phyloP scores from a whole-genome alignment of 2,329 filamentous ascomycete genomes.

The Neofusicoccum cordaticola region DNA sequence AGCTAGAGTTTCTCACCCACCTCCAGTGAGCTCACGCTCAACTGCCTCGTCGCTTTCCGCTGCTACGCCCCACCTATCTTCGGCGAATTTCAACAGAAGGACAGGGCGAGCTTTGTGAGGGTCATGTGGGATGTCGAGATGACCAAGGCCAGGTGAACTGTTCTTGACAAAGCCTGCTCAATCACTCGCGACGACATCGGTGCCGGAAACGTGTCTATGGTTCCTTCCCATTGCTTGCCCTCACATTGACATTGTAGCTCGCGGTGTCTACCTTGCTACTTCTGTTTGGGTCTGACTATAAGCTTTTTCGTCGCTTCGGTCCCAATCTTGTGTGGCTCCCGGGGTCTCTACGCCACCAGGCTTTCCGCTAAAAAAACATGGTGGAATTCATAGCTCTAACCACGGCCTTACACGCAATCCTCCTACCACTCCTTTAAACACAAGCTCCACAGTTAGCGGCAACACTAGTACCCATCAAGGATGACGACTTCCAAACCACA shows the following conservation, averaged over 20 bases:
- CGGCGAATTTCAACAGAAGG: not conserved
- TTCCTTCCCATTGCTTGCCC: not conserved
- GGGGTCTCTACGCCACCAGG: too few relatives aligned
- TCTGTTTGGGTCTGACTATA: too few relatives aligned
- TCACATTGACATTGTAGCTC: too few relatives aligned
- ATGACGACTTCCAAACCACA: too few relatives aligned
- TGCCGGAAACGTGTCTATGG: not conserved
- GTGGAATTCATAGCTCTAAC: too few relatives aligned
- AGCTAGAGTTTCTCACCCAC: not conserved
- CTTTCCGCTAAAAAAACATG: too few relatives aligned
- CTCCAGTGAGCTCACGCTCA: not conserved
- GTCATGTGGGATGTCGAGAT: not conserved
- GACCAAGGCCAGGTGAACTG: not conserved
- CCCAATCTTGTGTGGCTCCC: too few relatives aligned
- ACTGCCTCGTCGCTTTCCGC: not conserved
- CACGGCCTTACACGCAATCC: too few relatives aligned
- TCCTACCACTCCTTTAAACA: too few relatives aligned
- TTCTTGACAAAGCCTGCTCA: not conserved
- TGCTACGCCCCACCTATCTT: not conserved
- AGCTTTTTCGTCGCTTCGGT: not conserved
- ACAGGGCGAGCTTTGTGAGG: not conserved
- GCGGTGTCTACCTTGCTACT: constrained; percentile 64
- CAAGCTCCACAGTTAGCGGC: too few relatives aligned
- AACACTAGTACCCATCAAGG: too few relatives aligned
- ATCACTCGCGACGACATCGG: not conserved